These are phyloP conservation scores for Ophiostoma triangulosporum DNA, from an alignment of 2,329 filamentous ascomycete species.

Conservation along the genomic window DNA sequence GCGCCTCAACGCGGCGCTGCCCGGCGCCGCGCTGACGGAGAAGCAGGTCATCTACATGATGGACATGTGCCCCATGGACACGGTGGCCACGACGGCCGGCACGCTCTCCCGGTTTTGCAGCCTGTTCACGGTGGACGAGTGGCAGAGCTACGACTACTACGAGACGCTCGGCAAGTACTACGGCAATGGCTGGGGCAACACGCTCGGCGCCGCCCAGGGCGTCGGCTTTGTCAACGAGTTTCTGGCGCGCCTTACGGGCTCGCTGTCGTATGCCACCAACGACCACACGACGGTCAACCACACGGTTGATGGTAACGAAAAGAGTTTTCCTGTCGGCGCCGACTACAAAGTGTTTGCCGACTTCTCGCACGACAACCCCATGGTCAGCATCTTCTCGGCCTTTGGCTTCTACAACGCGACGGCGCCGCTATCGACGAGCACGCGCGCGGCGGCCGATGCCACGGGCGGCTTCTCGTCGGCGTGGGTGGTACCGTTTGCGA, in stretches of 20 bases:
- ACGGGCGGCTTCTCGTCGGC: slow-evolving; percentile 57
- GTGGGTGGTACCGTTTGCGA: slow-evolving; percentile 73
- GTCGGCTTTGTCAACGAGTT: slow-evolving; percentile 83
- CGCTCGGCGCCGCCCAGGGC: slow-evolving; percentile 70
- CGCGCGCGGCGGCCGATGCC: slow-evolving; percentile 32
- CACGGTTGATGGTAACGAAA: slow-evolving; percentile 53
- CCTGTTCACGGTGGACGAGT: slow-evolving; percentile 62
- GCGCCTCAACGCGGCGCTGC: slow-evolving; percentile 55
- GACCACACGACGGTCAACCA: slow-evolving; percentile 66
- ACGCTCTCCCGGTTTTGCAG: slow-evolving; percentile 56
- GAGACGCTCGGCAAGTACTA: slow-evolving; percentile 76
- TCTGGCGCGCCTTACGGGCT: slow-evolving; percentile 60
- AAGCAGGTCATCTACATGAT: slow-evolving; percentile 59
- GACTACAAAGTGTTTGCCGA: slow-evolving; percentile 58
- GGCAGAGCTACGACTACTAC: slow-evolving; percentile 69
- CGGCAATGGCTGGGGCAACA: slow-evolving; percentile 61
- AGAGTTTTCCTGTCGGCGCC: slow-evolving; percentile 56
- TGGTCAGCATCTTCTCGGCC: slow-evolving; percentile 63
- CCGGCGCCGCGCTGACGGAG: slow-evolving; percentile 49
- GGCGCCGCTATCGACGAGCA: slow-evolving; percentile 36
- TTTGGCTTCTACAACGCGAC: slow-evolving; percentile 58
- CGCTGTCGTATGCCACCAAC: slow-evolving; percentile 43
- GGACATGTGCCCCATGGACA: slow-evolving; percentile 80
- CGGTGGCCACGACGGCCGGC: slow-evolving; percentile 37
- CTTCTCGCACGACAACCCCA: slow-evolving; percentile 84